Evolutionary conservation across 345 rosid genomes (phyloP).

Genomic region (Adansonia digitata): DNA sequence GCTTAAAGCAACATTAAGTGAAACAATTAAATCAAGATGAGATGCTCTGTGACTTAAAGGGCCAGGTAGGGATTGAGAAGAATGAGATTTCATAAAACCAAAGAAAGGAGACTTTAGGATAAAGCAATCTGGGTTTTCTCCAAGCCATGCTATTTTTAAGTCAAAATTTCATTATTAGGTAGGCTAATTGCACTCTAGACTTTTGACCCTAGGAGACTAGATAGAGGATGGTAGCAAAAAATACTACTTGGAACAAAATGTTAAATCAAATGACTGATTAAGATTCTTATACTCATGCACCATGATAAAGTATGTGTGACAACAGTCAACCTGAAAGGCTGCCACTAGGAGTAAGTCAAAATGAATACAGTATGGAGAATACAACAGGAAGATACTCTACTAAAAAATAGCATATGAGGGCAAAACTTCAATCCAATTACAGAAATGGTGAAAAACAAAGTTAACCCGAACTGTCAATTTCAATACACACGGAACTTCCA

Average conservation of each 20-base stretch:
- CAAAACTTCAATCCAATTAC: slow-evolving; percentile 6
- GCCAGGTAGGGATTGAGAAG: no score
- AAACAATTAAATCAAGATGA: background rate
- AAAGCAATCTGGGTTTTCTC: background rate
- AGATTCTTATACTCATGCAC: background rate
- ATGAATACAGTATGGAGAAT: background rate
- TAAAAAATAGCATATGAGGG: background rate
- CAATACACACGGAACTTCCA: background rate
- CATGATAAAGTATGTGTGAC: background rate
- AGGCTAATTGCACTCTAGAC: background rate
- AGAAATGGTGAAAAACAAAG: slow-evolving; percentile 6
- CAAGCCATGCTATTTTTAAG: no score
- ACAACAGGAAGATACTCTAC: slow-evolving; percentile 4
- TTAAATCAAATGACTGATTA: background rate
- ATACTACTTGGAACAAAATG: background rate
- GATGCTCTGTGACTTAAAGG: no score
- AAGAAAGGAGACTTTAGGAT: background rate
- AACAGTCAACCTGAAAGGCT: background rate
- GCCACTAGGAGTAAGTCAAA: background rate
- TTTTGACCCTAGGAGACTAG: background rate
- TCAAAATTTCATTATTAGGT: background rate
- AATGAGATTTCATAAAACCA: background rate
- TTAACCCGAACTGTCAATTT: background rate
- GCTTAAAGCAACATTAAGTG: no score
- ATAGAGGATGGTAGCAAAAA: background rate